A percentile compares a stretch with the other conserved stretches of the same genome.
phyloP scores from a whole-genome alignment of 2,329 filamentous ascomycete genomes.

The Neofusicoccum sp. region DNA sequence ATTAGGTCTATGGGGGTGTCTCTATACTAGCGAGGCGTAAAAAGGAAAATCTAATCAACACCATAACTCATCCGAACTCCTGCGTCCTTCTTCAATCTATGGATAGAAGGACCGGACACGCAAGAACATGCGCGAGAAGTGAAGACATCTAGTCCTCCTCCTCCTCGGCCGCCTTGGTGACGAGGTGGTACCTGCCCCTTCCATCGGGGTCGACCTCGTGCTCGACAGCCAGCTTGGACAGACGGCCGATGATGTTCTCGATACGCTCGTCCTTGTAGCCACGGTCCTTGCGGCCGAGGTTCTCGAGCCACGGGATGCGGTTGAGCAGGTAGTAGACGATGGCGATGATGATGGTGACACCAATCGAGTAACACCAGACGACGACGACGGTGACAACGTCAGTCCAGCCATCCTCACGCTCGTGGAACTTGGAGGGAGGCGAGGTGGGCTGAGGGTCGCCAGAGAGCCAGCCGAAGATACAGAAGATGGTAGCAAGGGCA shows the following conservation, averaged over 20 bases:
- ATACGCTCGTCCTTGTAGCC: slow-evolving; percentile 61
- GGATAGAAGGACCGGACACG: slow-evolving; percentile 8
- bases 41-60: slow-evolving; percentile 14
- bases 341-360: slow-evolving; percentile 63
- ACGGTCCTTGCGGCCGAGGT: slow-evolving; percentile 63
- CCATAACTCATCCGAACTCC: slow-evolving; percentile 17
- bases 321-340: slow-evolving; percentile 65
- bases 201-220: slow-evolving; percentile 55
- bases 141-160: slow-evolving; percentile 43
- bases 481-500: slow-evolving; percentile 69
- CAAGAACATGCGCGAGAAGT: not conserved
- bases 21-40: slow-evolving; percentile 17
- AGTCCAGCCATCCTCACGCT: slow-evolving; percentile 52
- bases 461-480: slow-evolving; percentile 71
- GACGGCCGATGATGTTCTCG: slow-evolving; percentile 64
- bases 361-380: slow-evolving; percentile 65
- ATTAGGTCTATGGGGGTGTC: slow-evolving; percentile 13
- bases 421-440: slow-evolving; percentile 40
- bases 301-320: slow-evolving; percentile 57
- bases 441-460: slow-evolving; percentile 48
- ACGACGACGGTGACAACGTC: slow-evolving; percentile 65
- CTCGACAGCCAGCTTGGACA: slow-evolving; percentile 63
- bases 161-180: slow-evolving; percentile 44
- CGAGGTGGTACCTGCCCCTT: slow-evolving; percentile 45
- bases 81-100: slow-evolving; percentile 16